Conservation (phyloP, 192 early-diverging fungal species). For the Coemansia sp. region DNA sequence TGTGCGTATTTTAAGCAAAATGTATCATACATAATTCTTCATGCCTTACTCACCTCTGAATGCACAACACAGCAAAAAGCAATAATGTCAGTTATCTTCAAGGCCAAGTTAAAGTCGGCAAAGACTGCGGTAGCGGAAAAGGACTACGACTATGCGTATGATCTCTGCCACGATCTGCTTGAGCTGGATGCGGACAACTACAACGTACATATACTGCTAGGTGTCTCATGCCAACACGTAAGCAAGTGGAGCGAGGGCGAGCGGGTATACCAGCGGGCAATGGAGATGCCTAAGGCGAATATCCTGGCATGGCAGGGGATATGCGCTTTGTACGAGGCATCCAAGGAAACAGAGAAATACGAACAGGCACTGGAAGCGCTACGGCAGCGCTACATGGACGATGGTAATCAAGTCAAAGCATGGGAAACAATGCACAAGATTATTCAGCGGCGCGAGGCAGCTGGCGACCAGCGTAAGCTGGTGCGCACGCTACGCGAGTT, state of each 20-base stretch:
- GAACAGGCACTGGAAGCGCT: conserved; percentile 24
- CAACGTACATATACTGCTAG: conserved; percentile 62
- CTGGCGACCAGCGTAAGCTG: conserved; percentile 40
- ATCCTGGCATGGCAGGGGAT: conserved; percentile 70
- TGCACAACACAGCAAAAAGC: neutral
- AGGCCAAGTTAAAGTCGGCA: conserved; percentile 50
- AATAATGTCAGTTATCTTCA: conserved; percentile 54
- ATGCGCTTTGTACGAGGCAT: conserved; percentile 62
- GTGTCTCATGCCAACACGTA: conserved; percentile 64
- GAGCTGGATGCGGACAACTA: conserved; percentile 49
- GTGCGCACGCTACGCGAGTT: conserved; percentile 28
- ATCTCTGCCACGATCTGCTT: conserved; percentile 50
- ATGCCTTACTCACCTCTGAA: neutral
- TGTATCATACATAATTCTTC: neutral
- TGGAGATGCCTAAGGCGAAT: conserved; percentile 57
- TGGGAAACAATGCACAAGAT: conserved; percentile 58
- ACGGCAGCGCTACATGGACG: conserved; percentile 39
- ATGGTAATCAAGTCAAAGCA: conserved; percentile 40
- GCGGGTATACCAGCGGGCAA: conserved; percentile 59
- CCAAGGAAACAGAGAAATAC: conserved; percentile 21
- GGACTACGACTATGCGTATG: conserved; percentile 52
- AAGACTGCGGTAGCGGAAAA: conserved; percentile 44
- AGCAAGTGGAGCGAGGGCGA: conserved; percentile 60
- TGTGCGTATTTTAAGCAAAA: neutral
- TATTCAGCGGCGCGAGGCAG: conserved; percentile 53